A percentile compares a stretch with the other conserved stretches of the same genome.
Evolutionary conservation across 2,329 filamentous ascomycete genomes (phyloP).

Genomic region (Fusarium udum): DNA sequence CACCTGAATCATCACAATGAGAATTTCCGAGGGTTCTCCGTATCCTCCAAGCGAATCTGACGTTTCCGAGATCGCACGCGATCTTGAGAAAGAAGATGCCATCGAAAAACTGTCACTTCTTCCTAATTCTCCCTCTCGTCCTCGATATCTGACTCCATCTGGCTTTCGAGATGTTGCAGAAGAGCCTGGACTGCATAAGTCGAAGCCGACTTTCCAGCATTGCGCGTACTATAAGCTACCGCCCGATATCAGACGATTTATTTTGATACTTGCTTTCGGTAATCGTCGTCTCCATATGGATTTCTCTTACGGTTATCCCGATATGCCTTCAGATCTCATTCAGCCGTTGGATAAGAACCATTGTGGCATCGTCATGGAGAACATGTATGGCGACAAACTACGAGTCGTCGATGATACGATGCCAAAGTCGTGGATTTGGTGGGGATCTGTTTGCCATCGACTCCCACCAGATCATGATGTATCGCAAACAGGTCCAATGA

Average conservation of each 20-base stretch:
- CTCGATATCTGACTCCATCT: background rate
- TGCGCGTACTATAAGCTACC: background rate
- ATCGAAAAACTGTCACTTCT: background rate
- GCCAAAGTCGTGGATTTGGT: background rate
- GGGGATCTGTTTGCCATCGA: background rate
- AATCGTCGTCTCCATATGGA: background rate
- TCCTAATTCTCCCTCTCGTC: background rate
- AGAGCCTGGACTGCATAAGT: too few species aligned
- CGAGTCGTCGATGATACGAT: background rate
- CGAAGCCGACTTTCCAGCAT: background rate
- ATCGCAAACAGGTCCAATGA: background rate
- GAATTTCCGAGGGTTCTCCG: background rate
- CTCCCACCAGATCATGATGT: background rate
- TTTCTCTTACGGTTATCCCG: background rate
- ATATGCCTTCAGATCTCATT: background rate
- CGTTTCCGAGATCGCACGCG: accelerated
- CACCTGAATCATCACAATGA: background rate
- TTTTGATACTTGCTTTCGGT: background rate
- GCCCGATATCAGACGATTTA: background rate
- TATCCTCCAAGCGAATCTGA: background rate
- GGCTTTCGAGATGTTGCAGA: background rate
- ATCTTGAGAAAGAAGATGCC: background rate
- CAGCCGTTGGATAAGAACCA: background rate
- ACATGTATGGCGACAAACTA: background rate
- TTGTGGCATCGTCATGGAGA: background rate